Evolutionary conservation across 2,329 filamentous ascomycete species (phyloP).

Genomic region (Phoma sp.): DNA sequence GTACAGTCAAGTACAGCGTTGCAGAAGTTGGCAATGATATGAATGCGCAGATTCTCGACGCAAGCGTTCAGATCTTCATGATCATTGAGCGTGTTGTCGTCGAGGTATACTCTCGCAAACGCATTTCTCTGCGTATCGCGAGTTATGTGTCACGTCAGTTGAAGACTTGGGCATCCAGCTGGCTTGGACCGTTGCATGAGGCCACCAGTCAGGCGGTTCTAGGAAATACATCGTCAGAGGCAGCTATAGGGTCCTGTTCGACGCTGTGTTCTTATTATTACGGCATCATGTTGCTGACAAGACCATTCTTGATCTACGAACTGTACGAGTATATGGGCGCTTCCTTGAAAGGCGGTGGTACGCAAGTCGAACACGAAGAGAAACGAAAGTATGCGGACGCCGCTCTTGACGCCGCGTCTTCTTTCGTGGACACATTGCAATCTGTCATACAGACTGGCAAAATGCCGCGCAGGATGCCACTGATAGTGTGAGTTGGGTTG

Average conservation of each 20-base stretch:
- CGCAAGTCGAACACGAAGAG: constrained; percentile 32
- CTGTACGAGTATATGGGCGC: constrained; percentile 48
- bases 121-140: constrained; percentile 50
- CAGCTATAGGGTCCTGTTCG: constrained; percentile 55
- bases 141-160: constrained; percentile 49
- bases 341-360: constrained; percentile 37
- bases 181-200: constrained; percentile 40
- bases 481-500: constrained; percentile 34
- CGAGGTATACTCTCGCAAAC: constrained; percentile 53
- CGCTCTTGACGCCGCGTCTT: constrained; percentile 36
- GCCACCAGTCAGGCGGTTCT: constrained; percentile 34
- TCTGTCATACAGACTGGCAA: constrained; percentile 23
- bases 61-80: constrained; percentile 53
- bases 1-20: constrained; percentile 50
- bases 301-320: constrained; percentile 61
- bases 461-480: constrained; percentile 38
- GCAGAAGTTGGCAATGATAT: constrained; percentile 15
- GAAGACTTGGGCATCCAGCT: constrained; percentile 50
- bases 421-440: constrained; percentile 37
- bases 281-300: constrained; percentile 59
- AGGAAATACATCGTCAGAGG: constrained; percentile 9
- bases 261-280: constrained; percentile 60
- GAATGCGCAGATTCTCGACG: constrained; percentile 39
- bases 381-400: constrained; percentile 41
- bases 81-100: constrained; percentile 57